Evolutionary conservation across 192 early-diverging fungal genomes (phyloP), one percentile per base, ranked within the genome.

Genomic region (Polychytrium aggregatum): DNA sequence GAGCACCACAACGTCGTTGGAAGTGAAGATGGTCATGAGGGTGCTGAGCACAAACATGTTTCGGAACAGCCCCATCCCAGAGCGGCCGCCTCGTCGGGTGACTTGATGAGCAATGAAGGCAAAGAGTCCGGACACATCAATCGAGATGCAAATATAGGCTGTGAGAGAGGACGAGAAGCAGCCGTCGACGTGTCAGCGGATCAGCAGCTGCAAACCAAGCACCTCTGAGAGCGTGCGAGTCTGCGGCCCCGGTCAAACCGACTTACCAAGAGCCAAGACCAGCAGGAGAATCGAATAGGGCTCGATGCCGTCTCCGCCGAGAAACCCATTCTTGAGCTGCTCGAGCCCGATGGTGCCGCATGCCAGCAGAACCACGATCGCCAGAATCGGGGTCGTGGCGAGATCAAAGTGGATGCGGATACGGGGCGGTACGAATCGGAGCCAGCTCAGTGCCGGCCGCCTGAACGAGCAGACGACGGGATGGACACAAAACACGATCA

Each of bases 1-100:
- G 39, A 93, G 59, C 22, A 93, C 78, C 7, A 87, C 87, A 17
- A 86, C 85, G 57, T 92, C 90, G 53, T 90, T 93, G 37, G 78
- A 82, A 0, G 86, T 78, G 27, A 90, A 48, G 1, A 68, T 47
- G 13, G 85, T 85, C 75, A 89, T 76, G 37, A 87, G 37, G 5
- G 77, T 69, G 18, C 76, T 81, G 20, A 90, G 64, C 0, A 82
- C 52, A 41, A 79, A 89, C 39, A 90, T 81, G 31, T 70, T 68
- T 14, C 78, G 52, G 50, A 87, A 86, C 17, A 87, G 57, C 41
- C 69, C 53, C 30, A 3, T 38, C 0, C 82, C 82, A 13, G 64
- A 57, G 2, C 53, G 48, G 0, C 78, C 79, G 41, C 76, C 82
- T 17, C 70, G 41, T 17, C 21, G 20, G 1, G 61, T 46, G 7